Percentiles rank a stretch among this genome's conserved stretches.
Conservation (phyloP, 1,284 basidiomycete species). For the Cerioporus squamosus region DNA sequence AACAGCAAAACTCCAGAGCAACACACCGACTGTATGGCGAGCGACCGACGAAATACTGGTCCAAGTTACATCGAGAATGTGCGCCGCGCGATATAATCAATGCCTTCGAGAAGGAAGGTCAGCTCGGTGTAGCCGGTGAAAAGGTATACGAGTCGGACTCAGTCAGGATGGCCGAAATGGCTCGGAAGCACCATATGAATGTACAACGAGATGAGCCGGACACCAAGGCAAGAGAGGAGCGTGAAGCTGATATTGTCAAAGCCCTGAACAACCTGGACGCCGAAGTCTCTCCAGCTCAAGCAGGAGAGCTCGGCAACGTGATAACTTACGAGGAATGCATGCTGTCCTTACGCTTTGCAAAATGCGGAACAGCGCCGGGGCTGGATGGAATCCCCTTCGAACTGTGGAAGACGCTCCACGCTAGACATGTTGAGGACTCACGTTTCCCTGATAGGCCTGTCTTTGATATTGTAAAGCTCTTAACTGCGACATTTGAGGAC, state of each 20-base stretch:
- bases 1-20: background rate
- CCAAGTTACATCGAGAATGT: conserved; percentile 18
- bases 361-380: conserved; percentile 19
- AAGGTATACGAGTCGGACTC: background rate
- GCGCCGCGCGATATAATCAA: background rate
- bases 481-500: conserved; percentile 22
- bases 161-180: conserved; percentile 2
- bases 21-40: conserved; percentile 33
- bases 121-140: background rate
- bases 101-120: background rate
- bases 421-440: background rate
- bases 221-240: background rate
- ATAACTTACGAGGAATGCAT: background rate
- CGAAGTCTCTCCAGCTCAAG: background rate
- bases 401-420: conserved; percentile 22
- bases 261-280: background rate
- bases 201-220: background rate
- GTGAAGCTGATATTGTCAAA: background rate
- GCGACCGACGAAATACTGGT: conserved; percentile 38
- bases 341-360: background rate
- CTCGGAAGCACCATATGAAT: background rate
- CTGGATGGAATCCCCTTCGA: conserved; percentile 28
- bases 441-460: background rate
- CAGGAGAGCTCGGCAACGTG: background rate
- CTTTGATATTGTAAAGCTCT: conserved; percentile 17